Evolutionary conservation across 192 early-diverging fungal species (phyloP).

Genomic region (Coemansia sp.): DNA sequence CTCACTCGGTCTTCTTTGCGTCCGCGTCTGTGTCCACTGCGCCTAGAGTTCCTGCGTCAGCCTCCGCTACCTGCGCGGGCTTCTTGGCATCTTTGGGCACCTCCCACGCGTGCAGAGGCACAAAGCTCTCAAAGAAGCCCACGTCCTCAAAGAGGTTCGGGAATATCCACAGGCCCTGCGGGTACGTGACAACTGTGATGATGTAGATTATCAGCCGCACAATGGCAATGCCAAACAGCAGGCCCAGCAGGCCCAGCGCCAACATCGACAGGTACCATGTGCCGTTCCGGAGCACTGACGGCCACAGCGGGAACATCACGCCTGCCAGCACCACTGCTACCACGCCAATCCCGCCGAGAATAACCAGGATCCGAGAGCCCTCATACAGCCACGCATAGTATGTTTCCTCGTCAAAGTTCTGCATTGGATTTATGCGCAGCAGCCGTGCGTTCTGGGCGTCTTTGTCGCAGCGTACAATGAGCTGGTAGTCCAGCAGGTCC

Average conservation of each 20-base stretch:
- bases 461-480: slow-evolving; percentile 77
- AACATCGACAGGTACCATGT: slow-evolving; percentile 89
- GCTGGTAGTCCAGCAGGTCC: slow-evolving; percentile 67
- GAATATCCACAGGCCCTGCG: slow-evolving; percentile 93
- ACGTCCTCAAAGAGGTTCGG: slow-evolving; percentile 97
- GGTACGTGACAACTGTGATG: slow-evolving; percentile 65
- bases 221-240: slow-evolving; percentile 86
- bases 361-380: slow-evolving; percentile 76
- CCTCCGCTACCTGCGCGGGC: slow-evolving; percentile 4
- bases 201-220: slow-evolving; percentile 85
- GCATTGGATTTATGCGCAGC: slow-evolving; percentile 58
- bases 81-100: slow-evolving; percentile 54
- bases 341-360: slow-evolving; percentile 77
- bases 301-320: slow-evolving; percentile 99
- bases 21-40: slow-evolving; percentile 5
- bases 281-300: slow-evolving; percentile 70
- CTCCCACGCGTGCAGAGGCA: slow-evolving; percentile 87
- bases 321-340: slow-evolving; percentile 81
- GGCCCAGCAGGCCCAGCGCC: slow-evolving; percentile 78
- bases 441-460: slow-evolving; percentile 51
- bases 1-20: slow-evolving; percentile 38
- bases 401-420: slow-evolving; percentile 73
- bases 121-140: slow-evolving; percentile 90
- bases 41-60: not conserved
- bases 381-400: slow-evolving; percentile 96